Percentiles rank a stretch among this genome's conserved stretches.
phyloP scores from a whole-genome alignment of 2,329 filamentous ascomycete species.

The Aspergillus fischeri region DNA sequence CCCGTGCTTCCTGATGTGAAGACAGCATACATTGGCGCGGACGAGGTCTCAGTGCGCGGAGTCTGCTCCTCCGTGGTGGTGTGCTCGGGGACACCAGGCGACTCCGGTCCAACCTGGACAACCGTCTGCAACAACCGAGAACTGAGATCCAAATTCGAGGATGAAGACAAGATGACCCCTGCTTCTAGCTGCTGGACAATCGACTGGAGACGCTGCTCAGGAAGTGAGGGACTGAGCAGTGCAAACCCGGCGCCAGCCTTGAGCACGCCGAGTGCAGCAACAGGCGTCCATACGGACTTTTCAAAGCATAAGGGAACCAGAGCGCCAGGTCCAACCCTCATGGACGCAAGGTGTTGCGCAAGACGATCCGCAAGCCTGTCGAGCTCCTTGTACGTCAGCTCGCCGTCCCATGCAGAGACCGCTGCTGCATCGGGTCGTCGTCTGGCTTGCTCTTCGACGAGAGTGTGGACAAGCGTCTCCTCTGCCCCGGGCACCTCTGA shows the following conservation, averaged over 20 bases:
- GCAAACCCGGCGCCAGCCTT: slow-evolving; percentile 12
- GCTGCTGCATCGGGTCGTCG: slow-evolving; percentile 8
- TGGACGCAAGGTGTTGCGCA: slow-evolving; percentile 22
- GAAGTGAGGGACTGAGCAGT: not conserved
- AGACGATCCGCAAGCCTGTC: slow-evolving; percentile 26
- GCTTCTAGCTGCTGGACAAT: no score
- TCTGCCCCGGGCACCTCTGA: not conserved
- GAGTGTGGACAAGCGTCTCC: not conserved
- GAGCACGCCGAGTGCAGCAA: slow-evolving; percentile 15
- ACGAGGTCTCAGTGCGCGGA: no score
- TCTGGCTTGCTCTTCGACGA: not conserved
- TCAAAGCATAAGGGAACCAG: slow-evolving; percentile 20
- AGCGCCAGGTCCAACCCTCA: slow-evolving; percentile 24
- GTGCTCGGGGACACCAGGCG: no score
- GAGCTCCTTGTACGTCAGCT: slow-evolving; percentile 20
- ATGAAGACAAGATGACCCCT: no score
- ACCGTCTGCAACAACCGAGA: no score
- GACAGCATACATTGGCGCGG: no score
- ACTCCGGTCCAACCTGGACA: no score
- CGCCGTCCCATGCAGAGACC: slow-evolving; percentile 23
- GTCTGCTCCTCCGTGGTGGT: no score
- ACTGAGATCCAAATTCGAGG: no score
- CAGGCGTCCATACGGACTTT: slow-evolving; percentile 19
- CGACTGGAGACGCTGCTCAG: no score
- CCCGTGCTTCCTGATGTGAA: no score